Base-by-base conservation (phyloP, 257 asterid species). In the Solanum verrucosum region DNA sequence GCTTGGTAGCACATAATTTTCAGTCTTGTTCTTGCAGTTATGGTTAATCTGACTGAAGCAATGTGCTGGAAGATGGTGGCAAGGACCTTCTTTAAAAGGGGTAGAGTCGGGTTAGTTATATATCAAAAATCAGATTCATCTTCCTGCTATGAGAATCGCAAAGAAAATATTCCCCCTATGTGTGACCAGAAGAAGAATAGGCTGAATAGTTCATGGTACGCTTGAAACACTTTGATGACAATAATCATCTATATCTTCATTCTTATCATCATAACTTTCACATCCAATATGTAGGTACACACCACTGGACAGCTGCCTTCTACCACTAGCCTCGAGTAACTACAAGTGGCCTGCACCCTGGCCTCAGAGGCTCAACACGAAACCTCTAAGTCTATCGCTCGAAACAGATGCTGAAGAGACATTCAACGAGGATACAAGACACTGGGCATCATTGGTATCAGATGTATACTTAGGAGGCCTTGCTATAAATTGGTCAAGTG, bases 361-460 rank as follows among this genome's bases (percentile, higher is more conserved):
- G 99, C 99, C 99, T 9, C 87, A 91, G 88, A 94, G 99, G 94
- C 98, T 97, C 78, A 89, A 70, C 16, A 90, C 86, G n/a, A 90
- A 89, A 90, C 99, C 99, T 85, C 89, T 88, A 83, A 93, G 93
- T 89, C 91, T 97, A 86, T 89, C 94, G 21, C 34, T 83, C 3
- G 96, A 88, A 87, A 88, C 92, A 29, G 93, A 94, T n/a, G 92
- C 93, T 83, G 94, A 89, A 86, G 95, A 93, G 92, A 90, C 86
- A 90, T 97, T 92, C 90, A 93, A 87, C 84, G 92, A 59, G 75
- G 98, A 96, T 89, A 94, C 95, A 77, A 92, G 90, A 88, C 98
- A 96, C 92, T 97, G 98, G 99, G 93, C 97, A 87, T 93, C 95
- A 27, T 95, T 97, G 81, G 93, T 96, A 72, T 92, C 98, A 29